Conservation (phyloP, 345 rosid species). For the Combretum micranthum region DNA sequence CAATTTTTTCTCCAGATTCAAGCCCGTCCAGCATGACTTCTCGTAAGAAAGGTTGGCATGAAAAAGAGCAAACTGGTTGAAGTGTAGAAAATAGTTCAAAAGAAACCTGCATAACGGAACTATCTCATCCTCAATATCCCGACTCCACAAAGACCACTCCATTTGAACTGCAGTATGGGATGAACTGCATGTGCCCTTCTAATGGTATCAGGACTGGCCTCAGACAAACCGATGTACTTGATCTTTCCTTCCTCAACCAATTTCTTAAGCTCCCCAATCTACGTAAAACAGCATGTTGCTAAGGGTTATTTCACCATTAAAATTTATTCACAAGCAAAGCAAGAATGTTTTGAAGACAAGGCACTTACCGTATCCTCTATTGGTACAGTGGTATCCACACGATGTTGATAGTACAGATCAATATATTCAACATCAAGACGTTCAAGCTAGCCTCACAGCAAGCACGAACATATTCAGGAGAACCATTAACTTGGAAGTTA, state of each 20-base stretch:
- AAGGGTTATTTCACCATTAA: too few species aligned
- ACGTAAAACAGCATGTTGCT: not conserved
- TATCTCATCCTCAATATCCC: slow-evolving; percentile 51
- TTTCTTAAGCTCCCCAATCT: slow-evolving; percentile 54
- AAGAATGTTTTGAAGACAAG: not conserved
- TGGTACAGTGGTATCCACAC: slow-evolving; percentile 37
- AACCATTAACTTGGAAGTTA: slow-evolving; percentile 23
- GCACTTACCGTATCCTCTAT: slow-evolving; percentile 42
- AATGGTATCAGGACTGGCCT: slow-evolving; percentile 52
- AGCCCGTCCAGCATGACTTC: too few species aligned
- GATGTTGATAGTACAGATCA: slow-evolving; percentile 46
- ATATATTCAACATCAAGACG: slow-evolving; percentile 46
- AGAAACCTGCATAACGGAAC: slow-evolving; percentile 43
- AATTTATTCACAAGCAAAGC: too few species aligned
- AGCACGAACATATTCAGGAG: slow-evolving; percentile 38
- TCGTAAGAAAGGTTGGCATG: too few species aligned
- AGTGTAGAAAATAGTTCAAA: too few species aligned
- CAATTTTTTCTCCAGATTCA: too few species aligned
- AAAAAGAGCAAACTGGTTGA: too few species aligned
- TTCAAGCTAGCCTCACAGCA: slow-evolving; percentile 57
- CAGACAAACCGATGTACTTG: slow-evolving; percentile 46
- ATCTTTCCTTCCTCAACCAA: slow-evolving; percentile 55
- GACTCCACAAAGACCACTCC: slow-evolving; percentile 65
- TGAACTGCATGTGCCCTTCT: slow-evolving; percentile 59
- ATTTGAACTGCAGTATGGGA: slow-evolving; percentile 53